These are phyloP conservation scores for Orbilia brochopaga DNA, from an alignment of 2,329 filamentous ascomycete genomes.

Conservation along the genomic window DNA sequence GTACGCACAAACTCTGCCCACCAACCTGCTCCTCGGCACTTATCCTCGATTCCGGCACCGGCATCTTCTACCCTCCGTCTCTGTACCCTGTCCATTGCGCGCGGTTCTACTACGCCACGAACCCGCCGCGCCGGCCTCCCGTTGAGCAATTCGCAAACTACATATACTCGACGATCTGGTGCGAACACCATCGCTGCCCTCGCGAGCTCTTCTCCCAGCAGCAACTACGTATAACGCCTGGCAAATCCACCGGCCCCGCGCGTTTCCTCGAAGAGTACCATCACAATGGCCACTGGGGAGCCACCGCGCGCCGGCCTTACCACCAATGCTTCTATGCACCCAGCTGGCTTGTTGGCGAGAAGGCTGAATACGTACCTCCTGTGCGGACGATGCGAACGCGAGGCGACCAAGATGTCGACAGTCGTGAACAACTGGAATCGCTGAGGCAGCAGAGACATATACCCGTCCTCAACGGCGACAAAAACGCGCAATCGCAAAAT, in stretches of 20 bases:
- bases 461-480: neutral
- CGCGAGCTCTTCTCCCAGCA: constrained; percentile 30
- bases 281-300: neutral
- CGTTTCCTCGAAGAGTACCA: neutral
- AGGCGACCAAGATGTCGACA: too few species aligned
- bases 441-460: neutral
- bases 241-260: neutral
- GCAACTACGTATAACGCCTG: neutral
- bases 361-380: neutral
- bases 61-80: constrained; percentile 27
- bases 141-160: neutral
- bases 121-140: neutral
- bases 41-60: constrained; percentile 28
- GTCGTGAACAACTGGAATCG: too few species aligned
- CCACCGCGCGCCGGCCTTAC: neutral
- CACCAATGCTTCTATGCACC: neutral
- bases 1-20: constrained; percentile 22
- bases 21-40: constrained; percentile 29
- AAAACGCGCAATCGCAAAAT: neutral
- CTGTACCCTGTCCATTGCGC: constrained; percentile 29
- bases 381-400: neutral
- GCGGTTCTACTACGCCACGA: constrained; percentile 22
- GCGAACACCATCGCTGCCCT: constrained; percentile 35
- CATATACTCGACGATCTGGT: constrained; percentile 42
- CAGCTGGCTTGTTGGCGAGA: neutral